phyloP scores from a whole-genome alignment of 805 yeast genomes.

The Candida dendrica region DNA sequence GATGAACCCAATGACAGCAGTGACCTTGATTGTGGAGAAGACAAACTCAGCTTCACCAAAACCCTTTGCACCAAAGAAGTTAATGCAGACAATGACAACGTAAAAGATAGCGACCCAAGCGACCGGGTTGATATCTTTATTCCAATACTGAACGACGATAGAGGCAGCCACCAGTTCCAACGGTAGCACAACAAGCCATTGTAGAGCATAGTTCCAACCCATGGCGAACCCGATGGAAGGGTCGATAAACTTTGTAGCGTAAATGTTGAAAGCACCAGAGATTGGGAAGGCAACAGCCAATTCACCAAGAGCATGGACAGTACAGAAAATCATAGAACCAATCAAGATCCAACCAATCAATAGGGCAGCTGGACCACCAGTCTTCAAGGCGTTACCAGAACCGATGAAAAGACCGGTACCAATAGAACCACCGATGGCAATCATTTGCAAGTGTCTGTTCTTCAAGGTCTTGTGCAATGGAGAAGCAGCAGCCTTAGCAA shows the following conservation, averaged over 20 bases:
- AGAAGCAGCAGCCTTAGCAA: constrained; percentile 28
- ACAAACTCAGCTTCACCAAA: constrained; percentile 49
- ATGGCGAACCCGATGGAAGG: constrained; percentile 55
- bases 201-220: constrained; percentile 51
- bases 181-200: constrained; percentile 44
- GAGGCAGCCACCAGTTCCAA: constrained; percentile 47
- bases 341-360: constrained; percentile 46
- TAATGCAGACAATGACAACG: constrained; percentile 35
- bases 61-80: constrained; percentile 46
- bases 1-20: constrained; percentile 41
- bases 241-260: constrained; percentile 49
- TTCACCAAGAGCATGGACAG: constrained; percentile 53
- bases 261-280: constrained; percentile 57
- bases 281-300: constrained; percentile 61
- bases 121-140: constrained; percentile 33
- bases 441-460: constrained; percentile 64
- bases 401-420: constrained; percentile 77
- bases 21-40: constrained; percentile 36
- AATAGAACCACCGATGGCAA: constrained; percentile 71
- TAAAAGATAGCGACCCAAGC: constrained; percentile 46
- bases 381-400: constrained; percentile 51
- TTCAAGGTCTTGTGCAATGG: constrained; percentile 44
- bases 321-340: constrained; percentile 40
- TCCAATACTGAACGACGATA: constrained; percentile 48
- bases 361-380: constrained; percentile 64